Evolutionary conservation across 345 rosid species (phyloP), one percentile per base, ranked within the genome.

Genomic region (Stellera chamaejasme): DNA sequence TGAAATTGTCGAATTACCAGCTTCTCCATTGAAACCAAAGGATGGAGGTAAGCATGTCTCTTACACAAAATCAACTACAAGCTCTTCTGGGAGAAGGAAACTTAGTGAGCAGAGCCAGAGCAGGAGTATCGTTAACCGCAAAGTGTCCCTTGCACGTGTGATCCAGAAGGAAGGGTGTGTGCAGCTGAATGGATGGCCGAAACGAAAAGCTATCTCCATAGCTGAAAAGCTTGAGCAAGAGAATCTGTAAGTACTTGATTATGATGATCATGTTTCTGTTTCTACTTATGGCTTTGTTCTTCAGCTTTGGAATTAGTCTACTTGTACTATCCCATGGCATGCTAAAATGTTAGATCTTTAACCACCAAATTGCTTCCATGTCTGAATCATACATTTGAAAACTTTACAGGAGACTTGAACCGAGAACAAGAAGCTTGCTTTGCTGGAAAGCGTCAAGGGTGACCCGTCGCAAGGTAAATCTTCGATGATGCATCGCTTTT

Each of bases 191-290:
- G 75, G 82, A 54, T 87, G 95, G 97, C 82, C 97, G n/a, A 89
- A 71, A 67, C 82, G 73, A 16, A 94, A 82, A 80, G 90, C 96
- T 36, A 72, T 94, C 58, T 87, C 91, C 26, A 79, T 85, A 55
- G 97, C 97, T 15, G 89, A 94, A 55, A 94, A 82, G 79, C 96
- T 94, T 50, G 99, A 94, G 73, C 93, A 83, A 66, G 95, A 94
- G 66, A 90, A 94, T 61, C 70, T 94, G 99, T 94, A 73, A 45
- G 96, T 79, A 60, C 28, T 56, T 13, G 23, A 12, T 11, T 52
- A 15, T 50, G 43, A 36, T 3, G 39, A 26, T 25, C 11, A 44
- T 26, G n/a, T 43, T 52, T 32, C 15, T 28, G 26, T 19, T 19
- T 19, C 23, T 19, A n/a, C n/a, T n/a, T n/a, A n/a, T n/a, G n/a